Base-by-base conservation (phyloP, 805 yeast genomes). In the Blastobotrys terrestris region DNA sequence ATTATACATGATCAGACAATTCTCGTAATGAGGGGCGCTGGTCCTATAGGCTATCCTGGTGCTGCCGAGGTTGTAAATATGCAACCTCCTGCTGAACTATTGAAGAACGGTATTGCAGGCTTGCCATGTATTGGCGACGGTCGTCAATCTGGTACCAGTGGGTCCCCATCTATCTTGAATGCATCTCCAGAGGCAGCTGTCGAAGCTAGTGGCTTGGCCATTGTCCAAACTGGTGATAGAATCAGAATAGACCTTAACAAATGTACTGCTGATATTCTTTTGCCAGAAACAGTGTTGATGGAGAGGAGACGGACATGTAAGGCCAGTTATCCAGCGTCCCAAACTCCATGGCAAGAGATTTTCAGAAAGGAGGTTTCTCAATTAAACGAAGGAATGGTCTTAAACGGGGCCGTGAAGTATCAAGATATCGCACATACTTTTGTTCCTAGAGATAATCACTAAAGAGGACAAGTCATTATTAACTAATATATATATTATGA, bases 331-430 rank as follows among this genome's bases (percentile, higher is more conserved):
- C 39, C 65, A n/a, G 50, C 50, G 15, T 52, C 61, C 2, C 63
- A 60, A 45, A 62, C 66, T n/a, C 66, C 66, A 46, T 62, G 66
- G 66, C 66, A 62, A 49, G 66, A 62, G 43, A 56, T 61, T 22
- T 62, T 58, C 44, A 54, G 66, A 44, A 56, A 58, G n/a, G 59
- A 63, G 44, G 66, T 62, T 6, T 48, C 53, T 14, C 63, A 62
- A 53, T 55, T 62, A 39, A 52, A 53, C 39, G 60, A 58, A 40
- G 66, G 66, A n/a, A 62, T 62, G 66, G 64, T 61, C 5, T 42
- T 62, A 22, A 58, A 58, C n/a, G 51, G 58, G 42, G 64, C 65
- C 2, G 62, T 58, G 14, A 60, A 59, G 45, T 62, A 60, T 40
- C 66, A 62, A 42, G 53, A 51, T 18, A 55, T 62, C 11, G 62